Conservation (phyloP, 345 rosid genomes). For the Aurinia saxatilis region DNA sequence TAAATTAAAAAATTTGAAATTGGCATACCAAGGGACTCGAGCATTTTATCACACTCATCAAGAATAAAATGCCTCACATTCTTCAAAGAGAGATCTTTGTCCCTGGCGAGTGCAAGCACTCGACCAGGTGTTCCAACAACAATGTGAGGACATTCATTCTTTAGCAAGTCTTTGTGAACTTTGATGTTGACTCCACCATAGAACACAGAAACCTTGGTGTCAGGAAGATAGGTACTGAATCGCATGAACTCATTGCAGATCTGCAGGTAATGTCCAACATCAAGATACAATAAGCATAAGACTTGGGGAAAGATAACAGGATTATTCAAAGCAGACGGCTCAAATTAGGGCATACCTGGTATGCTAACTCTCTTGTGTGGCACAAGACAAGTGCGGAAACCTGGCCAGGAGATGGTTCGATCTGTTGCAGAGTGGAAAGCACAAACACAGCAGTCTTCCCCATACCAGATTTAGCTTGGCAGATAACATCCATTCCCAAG, state of each 20-base stretch:
- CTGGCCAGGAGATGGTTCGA: constrained; percentile 86
- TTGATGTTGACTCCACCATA: constrained; percentile 94
- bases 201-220: constrained; percentile 86
- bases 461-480: constrained; percentile 99
- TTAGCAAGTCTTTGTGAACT: constrained; percentile 80
- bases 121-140: constrained; percentile 99
- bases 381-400: constrained; percentile 89
- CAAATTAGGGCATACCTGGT: constrained; percentile 48
- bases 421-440: constrained; percentile 82
- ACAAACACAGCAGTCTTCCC: constrained; percentile 98
- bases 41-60: constrained; percentile 99
- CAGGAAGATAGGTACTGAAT: constrained; percentile 91
- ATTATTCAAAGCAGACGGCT: not conserved
- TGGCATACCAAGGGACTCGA: constrained; percentile 79
- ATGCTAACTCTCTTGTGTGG: constrained; percentile 94
- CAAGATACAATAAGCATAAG: not conserved
- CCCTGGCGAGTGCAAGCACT: constrained; percentile 80
- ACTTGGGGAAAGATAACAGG: not conserved
- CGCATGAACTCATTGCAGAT: constrained; percentile 96
- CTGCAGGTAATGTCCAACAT: constrained; percentile 27
- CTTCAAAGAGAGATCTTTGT: constrained; percentile 91
- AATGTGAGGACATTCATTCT: constrained; percentile 98
- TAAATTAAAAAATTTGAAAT: not conserved
- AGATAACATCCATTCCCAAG: constrained; percentile 95
- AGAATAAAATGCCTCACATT: constrained; percentile 99